Percentiles rank a stretch among this genome's conserved stretches.
Evolutionary conservation across 2,329 filamentous ascomycete genomes (phyloP).

Genomic region (Metarhizium sp.): DNA sequence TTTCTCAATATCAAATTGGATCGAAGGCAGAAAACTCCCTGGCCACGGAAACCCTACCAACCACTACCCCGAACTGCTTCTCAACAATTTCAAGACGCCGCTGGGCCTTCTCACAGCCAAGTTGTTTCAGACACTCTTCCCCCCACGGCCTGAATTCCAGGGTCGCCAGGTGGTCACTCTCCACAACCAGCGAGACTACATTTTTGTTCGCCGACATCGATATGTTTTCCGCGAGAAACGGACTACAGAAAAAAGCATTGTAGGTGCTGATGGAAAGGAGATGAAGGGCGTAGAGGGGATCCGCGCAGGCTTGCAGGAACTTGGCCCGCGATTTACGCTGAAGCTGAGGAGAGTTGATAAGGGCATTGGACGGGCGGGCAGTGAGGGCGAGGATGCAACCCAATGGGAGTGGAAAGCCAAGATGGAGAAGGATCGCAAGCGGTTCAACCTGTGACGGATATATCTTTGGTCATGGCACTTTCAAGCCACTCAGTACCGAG

Average conservation of each 20-base stretch:
- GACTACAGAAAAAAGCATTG: slow-evolving; percentile 76
- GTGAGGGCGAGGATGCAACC: slow-evolving; percentile 62
- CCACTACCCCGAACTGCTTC: slow-evolving; percentile 80
- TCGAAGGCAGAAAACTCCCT: slow-evolving; percentile 77
- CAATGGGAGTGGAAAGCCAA: slow-evolving; percentile 96
- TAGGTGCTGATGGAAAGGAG: slow-evolving; percentile 71
- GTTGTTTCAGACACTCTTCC: slow-evolving; percentile 56
- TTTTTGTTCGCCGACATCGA: slow-evolving; percentile 82
- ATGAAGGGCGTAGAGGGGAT: slow-evolving; percentile 81
- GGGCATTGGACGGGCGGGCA: slow-evolving; percentile 63
- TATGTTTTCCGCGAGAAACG: slow-evolving; percentile 91
- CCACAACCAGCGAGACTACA: slow-evolving; percentile 93
- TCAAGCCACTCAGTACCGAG: neutral
- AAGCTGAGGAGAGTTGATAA: slow-evolving; percentile 89
- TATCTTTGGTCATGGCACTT: neutral
- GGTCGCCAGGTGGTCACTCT: slow-evolving; percentile 86
- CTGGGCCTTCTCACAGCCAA: slow-evolving; percentile 81
- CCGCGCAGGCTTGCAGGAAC: slow-evolving; percentile 77
- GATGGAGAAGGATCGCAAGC: slow-evolving; percentile 89
- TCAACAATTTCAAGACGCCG: slow-evolving; percentile 93
- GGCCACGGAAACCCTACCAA: slow-evolving; percentile 84
- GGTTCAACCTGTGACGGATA: slow-evolving; percentile 68
- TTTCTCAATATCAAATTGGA: slow-evolving; percentile 83
- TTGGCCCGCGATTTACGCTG: slow-evolving; percentile 66
- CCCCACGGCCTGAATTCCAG: slow-evolving; percentile 70